phyloP scores from a whole-genome alignment of 805 yeast genomes.

The Candida suzukii region DNA sequence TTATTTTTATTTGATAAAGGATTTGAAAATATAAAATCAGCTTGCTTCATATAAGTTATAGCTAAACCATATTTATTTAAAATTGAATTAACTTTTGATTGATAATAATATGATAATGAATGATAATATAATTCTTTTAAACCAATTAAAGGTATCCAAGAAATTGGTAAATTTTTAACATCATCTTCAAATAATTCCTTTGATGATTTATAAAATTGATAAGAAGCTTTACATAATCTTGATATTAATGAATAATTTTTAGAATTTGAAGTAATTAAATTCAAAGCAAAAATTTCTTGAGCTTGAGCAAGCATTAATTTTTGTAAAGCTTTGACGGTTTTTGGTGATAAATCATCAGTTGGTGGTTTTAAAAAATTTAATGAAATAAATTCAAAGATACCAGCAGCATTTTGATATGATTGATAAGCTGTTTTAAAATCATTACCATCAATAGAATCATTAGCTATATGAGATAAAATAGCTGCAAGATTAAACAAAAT shows the following conservation, averaged over 20 bases:
- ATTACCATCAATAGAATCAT: conserved; percentile 26
- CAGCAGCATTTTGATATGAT: conserved; percentile 68
- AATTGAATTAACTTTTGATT: conserved; percentile 48
- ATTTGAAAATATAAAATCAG: conserved; percentile 33
- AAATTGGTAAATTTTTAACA: conserved; percentile 15
- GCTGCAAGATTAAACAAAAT: conserved; percentile 74
- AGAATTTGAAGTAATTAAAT: conserved; percentile 43
- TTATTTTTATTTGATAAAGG: conserved; percentile 6
- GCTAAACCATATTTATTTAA: conserved; percentile 67
- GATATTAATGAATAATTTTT: conserved; percentile 54
- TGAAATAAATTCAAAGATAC: conserved; percentile 62
- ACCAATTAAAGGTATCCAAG: conserved; percentile 46
- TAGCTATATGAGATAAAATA: conserved; percentile 45
- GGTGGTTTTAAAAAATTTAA: conserved; percentile 90
- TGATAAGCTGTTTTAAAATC: conserved; percentile 55
- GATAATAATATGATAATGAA: conserved; percentile 54
- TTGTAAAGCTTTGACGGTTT: conserved; percentile 56
- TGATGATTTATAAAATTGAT: conserved; percentile 48
- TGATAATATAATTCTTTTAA: conserved; percentile 50
- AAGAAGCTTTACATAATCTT: conserved; percentile 61
- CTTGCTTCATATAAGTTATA: conserved; percentile 52
- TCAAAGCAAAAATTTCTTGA: conserved; percentile 74
- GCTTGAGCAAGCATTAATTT: conserved; percentile 78
- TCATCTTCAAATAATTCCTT: conserved; percentile 34
- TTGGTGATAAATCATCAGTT: conserved; percentile 63